Percentiles rank a stretch among this genome's conserved stretches.
Conservation (phyloP, 495 filamentous ascomycete genomes). For the Lophiotrema nucula region DNA sequence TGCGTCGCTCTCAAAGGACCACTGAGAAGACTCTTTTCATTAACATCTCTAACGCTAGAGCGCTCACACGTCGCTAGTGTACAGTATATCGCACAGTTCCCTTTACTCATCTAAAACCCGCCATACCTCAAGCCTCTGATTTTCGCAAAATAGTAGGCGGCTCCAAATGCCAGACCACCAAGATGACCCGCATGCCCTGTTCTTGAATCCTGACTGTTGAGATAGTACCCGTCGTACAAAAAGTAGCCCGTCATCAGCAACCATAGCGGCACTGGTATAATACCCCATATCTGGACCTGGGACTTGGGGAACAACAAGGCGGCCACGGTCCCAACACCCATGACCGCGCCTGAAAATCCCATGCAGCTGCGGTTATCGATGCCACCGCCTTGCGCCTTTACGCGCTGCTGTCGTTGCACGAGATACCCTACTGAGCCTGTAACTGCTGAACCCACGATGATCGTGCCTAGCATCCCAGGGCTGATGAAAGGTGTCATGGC, state of each 20-base stretch:
- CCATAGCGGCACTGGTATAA: slow-evolving; percentile 39
- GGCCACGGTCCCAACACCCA: slow-evolving; percentile 37
- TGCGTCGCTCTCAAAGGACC: too few species aligned
- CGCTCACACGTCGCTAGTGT: too few species aligned
- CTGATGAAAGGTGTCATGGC: slow-evolving; percentile 24
- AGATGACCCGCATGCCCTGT: slow-evolving; percentile 42
- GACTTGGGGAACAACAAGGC: slow-evolving; percentile 21
- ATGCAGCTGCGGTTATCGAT: slow-evolving; percentile 6
- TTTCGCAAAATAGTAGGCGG: slow-evolving; percentile 29
- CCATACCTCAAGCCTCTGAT: slow-evolving; percentile 1
- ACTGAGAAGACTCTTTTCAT: too few species aligned
- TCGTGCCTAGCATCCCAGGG: slow-evolving; percentile 7
- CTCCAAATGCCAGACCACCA: slow-evolving; percentile 37
- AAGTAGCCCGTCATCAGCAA: slow-evolving; percentile 30
- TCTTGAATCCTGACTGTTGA: slow-evolving; percentile 14
- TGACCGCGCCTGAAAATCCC: slow-evolving; percentile 39
- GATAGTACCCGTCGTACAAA: slow-evolving; percentile 34
- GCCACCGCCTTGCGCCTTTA: not conserved
- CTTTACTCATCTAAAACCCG: too few species aligned
- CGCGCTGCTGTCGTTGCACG: not conserved
- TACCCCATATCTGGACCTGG: slow-evolving; percentile 29
- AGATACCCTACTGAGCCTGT: slow-evolving; percentile 25
- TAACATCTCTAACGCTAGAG: too few species aligned
- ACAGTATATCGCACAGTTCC: too few species aligned
- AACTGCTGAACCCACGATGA: slow-evolving; percentile 35